phyloP scores from a whole-genome alignment of 176 grass and related monocot genomes.

The Aegilops speltoides region DNA sequence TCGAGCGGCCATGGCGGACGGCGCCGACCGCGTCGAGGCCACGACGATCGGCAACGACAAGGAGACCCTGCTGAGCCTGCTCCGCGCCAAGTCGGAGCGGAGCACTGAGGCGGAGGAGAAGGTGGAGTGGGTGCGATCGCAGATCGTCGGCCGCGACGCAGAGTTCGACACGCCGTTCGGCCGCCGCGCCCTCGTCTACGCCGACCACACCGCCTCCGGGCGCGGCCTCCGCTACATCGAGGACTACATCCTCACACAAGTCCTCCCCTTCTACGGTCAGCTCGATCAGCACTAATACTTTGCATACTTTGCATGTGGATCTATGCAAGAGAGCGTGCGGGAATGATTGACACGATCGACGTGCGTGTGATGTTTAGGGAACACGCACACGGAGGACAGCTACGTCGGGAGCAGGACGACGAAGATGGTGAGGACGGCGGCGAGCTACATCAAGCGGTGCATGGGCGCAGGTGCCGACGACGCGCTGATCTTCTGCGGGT shows the following conservation, averaged over 20 bases:
- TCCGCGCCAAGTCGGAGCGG: constrained; percentile 30
- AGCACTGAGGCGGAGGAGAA: constrained; percentile 27
- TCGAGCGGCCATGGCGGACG: background rate
- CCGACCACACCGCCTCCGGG: constrained; percentile 80
- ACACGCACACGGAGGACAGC: constrained; percentile 90
- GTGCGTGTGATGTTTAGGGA: constrained; percentile 32
- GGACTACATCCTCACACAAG: constrained; percentile 70
- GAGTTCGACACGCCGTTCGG: constrained; percentile 83
- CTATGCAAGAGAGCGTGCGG: background rate
- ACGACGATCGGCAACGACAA: background rate
- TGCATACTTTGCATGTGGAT: background rate
- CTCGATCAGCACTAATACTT: background rate
- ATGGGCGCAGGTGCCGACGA: constrained; percentile 57
- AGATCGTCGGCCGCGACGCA: constrained; percentile 36
- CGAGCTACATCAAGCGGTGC: constrained; percentile 72
- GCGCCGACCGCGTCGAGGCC: background rate
- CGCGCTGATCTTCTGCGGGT: constrained; percentile 70
- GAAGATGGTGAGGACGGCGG: constrained; percentile 36
- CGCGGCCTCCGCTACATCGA: constrained; percentile 63
- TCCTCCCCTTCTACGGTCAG: constrained; percentile 84
- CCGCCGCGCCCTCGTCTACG: constrained; percentile 57
- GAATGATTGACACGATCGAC: too few species aligned
- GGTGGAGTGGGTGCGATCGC: constrained; percentile 50
- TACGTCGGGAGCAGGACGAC: constrained; percentile 73
- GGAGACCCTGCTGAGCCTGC: constrained; percentile 29